phyloP scores from a whole-genome alignment of 1,139 yeast genomes.

The Kazachstania sp. region DNA sequence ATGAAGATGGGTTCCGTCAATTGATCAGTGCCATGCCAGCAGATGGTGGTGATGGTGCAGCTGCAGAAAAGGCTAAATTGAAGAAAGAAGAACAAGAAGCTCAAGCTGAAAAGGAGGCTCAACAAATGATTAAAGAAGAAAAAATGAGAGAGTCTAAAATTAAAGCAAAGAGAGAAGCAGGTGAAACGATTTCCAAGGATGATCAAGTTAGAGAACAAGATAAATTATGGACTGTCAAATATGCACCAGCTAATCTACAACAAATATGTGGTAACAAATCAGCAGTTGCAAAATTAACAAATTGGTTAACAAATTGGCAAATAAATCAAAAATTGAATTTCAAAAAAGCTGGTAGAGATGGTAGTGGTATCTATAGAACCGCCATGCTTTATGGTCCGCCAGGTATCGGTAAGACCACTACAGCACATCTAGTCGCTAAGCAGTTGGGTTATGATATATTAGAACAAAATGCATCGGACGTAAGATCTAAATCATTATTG shows the following conservation, averaged over 20 bases:
- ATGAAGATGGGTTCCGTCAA: constrained; percentile 77
- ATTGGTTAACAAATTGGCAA: constrained; percentile 80
- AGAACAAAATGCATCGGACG: constrained; percentile 82
- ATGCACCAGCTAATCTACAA: constrained; percentile 68
- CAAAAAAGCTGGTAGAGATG: constrained; percentile 49
- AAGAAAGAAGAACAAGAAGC: constrained; percentile 63
- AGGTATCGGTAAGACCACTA: constrained; percentile 75
- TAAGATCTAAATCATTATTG: constrained; percentile 71
- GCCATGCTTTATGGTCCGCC: constrained; percentile 82
- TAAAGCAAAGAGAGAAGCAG: constrained; percentile 21
- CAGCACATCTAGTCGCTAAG: constrained; percentile 66
- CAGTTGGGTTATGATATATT: constrained; percentile 61
- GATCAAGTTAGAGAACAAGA: constrained; percentile 34
- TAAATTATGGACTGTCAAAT: constrained; percentile 83
- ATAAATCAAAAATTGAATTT: constrained; percentile 47
- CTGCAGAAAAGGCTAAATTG: constrained; percentile 62
- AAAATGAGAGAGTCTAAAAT: constrained; percentile 23
- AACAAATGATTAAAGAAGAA: constrained; percentile 37
- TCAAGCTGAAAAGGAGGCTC: constrained; percentile 43
- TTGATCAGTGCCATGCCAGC: constrained; percentile 76
- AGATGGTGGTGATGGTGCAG: constrained; percentile 79
- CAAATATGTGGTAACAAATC: constrained; percentile 92
- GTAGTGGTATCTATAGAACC: constrained; percentile 63
- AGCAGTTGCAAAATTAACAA: constrained; percentile 52
- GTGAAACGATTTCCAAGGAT: constrained; percentile 17